Conservation (phyloP, 2,329 filamentous ascomycete species). For the Sclerotinia subarctica region DNA sequence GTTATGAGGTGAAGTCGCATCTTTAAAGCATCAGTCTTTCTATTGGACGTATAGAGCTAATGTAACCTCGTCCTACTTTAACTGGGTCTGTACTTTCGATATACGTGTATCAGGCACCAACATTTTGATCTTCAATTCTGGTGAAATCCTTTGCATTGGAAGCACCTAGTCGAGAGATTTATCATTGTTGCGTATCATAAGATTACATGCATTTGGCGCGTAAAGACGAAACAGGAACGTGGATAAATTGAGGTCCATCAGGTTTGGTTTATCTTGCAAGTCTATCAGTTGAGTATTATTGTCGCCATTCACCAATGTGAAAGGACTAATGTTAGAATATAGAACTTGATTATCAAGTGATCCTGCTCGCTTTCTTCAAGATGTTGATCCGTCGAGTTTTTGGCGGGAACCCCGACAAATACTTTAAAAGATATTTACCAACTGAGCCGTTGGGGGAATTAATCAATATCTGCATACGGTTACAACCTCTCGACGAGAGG, state of each 20-base stretch:
- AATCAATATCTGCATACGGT: background rate
- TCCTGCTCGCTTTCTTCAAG: background rate
- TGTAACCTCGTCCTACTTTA: background rate
- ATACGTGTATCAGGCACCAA: background rate
- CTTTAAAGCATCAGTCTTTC: background rate
- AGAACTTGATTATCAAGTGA: background rate
- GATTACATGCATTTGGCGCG: too few relatives aligned
- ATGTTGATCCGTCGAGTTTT: background rate
- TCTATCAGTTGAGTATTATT: background rate
- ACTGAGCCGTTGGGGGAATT: background rate
- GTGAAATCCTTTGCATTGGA: too few relatives aligned
- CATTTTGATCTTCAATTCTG: background rate
- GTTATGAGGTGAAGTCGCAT: background rate
- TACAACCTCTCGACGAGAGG: background rate
- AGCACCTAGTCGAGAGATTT: background rate
- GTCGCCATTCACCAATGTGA: background rate
- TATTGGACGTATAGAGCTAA: background rate
- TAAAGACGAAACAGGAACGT: background rate
- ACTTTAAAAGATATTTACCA: background rate
- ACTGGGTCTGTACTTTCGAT: background rate
- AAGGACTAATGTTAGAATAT: background rate
- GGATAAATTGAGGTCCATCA: background rate
- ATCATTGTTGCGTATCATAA: too few relatives aligned
- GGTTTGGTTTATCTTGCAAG: background rate
- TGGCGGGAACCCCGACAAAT: background rate